Conservation (phyloP, 225 moss, liverwort and hornwort species). For the Polytrichum formosum region DNA sequence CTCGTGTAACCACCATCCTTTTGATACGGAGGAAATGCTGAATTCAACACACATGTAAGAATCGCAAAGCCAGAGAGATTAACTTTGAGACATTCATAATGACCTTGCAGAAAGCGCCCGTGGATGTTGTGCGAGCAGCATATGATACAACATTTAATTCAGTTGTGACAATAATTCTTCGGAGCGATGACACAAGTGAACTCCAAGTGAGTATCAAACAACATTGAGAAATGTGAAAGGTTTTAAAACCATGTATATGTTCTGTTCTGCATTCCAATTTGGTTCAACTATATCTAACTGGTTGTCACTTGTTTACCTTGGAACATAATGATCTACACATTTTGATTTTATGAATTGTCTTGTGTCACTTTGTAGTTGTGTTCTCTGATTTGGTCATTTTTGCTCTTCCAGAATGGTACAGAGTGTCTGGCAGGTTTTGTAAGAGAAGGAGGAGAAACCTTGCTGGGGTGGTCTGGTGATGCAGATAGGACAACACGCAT, state of each 20-base stretch:
- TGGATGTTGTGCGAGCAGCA: slow-evolving; percentile 61
- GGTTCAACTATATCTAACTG: neutral
- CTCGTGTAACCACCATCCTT: too few relatives aligned
- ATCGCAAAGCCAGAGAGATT: too few relatives aligned
- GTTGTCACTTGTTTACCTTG: neutral
- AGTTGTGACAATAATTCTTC: slow-evolving; percentile 68
- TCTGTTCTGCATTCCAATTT: neutral
- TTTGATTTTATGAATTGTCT: slow-evolving; percentile 1
- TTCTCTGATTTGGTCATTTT: slow-evolving; percentile 16
- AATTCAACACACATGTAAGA: too few relatives aligned
- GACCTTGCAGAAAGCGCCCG: slow-evolving; percentile 67
- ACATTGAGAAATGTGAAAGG: neutral
- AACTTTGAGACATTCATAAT: too few relatives aligned
- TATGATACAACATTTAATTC: slow-evolving; percentile 70
- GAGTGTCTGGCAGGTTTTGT: slow-evolving; percentile 83
- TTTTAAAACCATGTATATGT: neutral
- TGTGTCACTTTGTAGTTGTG: neutral
- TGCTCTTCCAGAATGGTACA: slow-evolving; percentile 69
- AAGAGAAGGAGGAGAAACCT: slow-evolving; percentile 79
- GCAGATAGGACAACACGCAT: slow-evolving; percentile 61
- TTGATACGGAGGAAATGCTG: too few relatives aligned
- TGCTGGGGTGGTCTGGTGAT: slow-evolving; percentile 72
- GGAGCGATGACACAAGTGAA: slow-evolving; percentile 76
- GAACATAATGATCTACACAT: neutral
- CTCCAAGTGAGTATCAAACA: slow-evolving; percentile 58